Conservation (phyloP, 2,329 filamentous ascomycete species). For the Cyphellophora attinorum region DNA sequence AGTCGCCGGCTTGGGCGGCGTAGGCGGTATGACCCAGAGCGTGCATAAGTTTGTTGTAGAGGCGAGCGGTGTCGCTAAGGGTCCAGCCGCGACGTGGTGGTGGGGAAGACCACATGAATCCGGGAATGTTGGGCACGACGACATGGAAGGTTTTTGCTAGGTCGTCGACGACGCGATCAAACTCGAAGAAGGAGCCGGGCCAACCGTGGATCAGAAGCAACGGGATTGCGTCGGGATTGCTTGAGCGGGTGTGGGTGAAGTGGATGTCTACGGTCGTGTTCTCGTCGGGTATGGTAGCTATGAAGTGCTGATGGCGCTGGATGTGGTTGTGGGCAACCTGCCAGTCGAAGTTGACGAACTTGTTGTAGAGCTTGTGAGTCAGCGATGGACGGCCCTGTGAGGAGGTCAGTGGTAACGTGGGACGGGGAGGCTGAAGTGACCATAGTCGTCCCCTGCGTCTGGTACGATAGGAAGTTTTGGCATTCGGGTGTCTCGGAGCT, state of each 20-base stretch:
- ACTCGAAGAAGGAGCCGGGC: slow-evolving; percentile 28
- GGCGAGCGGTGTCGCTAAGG: slow-evolving; percentile 15
- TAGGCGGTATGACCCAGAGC: slow-evolving; percentile 56
- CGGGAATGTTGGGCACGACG: slow-evolving; percentile 20
- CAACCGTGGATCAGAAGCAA: slow-evolving; percentile 28
- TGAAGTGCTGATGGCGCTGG: slow-evolving; percentile 6
- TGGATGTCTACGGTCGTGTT: slow-evolving; percentile 9
- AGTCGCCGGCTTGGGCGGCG: slow-evolving; percentile 55
- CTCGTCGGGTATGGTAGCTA: slow-evolving; percentile 8
- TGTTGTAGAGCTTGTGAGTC: slow-evolving; percentile 8
- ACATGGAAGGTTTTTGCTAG: slow-evolving; percentile 23
- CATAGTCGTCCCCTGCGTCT: slow-evolving; percentile 9
- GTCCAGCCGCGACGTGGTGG: slow-evolving; percentile 6
- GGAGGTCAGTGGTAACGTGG: too few species aligned
- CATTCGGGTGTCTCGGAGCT: slow-evolving; percentile 8
- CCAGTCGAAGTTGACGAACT: slow-evolving; percentile 11
- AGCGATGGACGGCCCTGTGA: slow-evolving; percentile 5
- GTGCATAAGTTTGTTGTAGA: slow-evolving; percentile 58
- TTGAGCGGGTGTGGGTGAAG: slow-evolving; percentile 15
- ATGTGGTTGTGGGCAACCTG: slow-evolving; percentile 5
- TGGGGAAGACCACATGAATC: slow-evolving; percentile 20
- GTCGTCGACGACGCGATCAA: slow-evolving; percentile 20
- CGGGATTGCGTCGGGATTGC: slow-evolving; percentile 22
- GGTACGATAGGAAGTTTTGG: slow-evolving; percentile 10
- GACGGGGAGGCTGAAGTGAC: slow-evolving; percentile 1